A percentile compares a stretch with the other conserved stretches of the same genome.
Evolutionary conservation across 75 land plant genomes (phyloP).

Genomic region (Cunninghamia lanceolata): DNA sequence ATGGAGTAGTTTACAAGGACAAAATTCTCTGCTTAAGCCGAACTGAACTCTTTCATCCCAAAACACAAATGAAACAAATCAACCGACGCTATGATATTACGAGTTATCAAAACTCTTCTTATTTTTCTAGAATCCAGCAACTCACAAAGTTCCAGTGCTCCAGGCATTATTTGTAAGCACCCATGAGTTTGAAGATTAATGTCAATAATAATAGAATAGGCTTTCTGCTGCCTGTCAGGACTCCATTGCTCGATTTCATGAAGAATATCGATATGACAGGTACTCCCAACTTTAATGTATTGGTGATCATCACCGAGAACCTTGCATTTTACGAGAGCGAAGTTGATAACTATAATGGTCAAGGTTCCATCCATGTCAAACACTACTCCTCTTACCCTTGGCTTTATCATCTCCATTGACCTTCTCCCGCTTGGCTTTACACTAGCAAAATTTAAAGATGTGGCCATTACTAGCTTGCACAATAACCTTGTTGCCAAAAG

Average conservation of each 20-base stretch:
- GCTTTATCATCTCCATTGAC: background rate
- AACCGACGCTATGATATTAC: too few species aligned
- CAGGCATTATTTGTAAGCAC: conserved; percentile 87
- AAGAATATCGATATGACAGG: conserved; percentile 36
- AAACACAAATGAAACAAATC: too few species aligned
- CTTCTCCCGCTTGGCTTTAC: background rate
- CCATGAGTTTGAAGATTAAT: conserved; percentile 62
- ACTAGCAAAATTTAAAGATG: too few species aligned
- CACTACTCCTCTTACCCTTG: conserved; percentile 40
- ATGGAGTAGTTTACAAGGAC: too few species aligned
- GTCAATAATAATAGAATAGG: too few species aligned
- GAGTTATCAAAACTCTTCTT: too few species aligned
- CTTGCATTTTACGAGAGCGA: conserved; percentile 63
- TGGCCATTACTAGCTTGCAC: background rate
- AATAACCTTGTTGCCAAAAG: background rate
- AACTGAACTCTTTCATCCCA: too few species aligned
- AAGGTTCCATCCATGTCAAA: conserved; percentile 83
- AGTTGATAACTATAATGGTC: conserved; percentile 72
- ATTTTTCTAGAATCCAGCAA: too few species aligned
- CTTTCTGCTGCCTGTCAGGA: too few species aligned
- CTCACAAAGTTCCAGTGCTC: too few species aligned
- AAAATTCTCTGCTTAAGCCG: too few species aligned
- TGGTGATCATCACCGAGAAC: conserved; percentile 70
- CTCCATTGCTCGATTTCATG: too few species aligned
- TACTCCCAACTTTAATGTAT: conserved; percentile 18